These are phyloP conservation scores for Syzygium grande DNA, from an alignment of 345 rosid genomes.

Conservation along the genomic window DNA sequence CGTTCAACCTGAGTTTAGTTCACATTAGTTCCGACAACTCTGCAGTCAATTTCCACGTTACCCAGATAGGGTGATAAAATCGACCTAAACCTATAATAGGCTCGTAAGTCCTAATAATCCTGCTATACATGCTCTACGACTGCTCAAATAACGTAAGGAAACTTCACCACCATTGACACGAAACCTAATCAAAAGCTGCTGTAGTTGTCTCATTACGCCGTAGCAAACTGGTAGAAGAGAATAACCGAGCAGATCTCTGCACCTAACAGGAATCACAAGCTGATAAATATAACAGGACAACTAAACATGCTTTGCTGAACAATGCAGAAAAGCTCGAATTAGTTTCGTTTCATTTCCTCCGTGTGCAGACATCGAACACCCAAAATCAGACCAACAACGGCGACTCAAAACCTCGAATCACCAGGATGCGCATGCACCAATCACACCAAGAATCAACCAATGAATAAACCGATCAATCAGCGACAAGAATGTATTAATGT, in stretches of 20 bases:
- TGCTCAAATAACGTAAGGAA: accelerated
- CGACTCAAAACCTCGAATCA: neutral
- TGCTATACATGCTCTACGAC: no score
- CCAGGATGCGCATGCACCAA: neutral
- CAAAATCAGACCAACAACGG: neutral
- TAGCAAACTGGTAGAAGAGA: neutral
- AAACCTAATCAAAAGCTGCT: accelerated
- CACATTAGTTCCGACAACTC: no score
- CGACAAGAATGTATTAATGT: neutral
- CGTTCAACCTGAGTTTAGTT: no score
- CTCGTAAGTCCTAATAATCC: no score
- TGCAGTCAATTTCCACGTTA: no score
- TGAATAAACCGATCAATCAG: neutral
- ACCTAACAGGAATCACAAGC: accelerated
- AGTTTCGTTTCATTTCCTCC: neutral
- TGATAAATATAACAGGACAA: neutral
- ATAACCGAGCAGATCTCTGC: accelerated
- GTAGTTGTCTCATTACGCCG: accelerated
- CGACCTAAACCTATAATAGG: no score
- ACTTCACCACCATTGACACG: no score
- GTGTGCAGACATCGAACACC: neutral
- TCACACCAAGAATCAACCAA: neutral
- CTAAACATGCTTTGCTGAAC: neutral
- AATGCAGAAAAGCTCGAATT: neutral
- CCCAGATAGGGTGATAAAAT: no score